Conservation (phyloP, 179 eudicot genomes). For the Beta lomatogona region DNA sequence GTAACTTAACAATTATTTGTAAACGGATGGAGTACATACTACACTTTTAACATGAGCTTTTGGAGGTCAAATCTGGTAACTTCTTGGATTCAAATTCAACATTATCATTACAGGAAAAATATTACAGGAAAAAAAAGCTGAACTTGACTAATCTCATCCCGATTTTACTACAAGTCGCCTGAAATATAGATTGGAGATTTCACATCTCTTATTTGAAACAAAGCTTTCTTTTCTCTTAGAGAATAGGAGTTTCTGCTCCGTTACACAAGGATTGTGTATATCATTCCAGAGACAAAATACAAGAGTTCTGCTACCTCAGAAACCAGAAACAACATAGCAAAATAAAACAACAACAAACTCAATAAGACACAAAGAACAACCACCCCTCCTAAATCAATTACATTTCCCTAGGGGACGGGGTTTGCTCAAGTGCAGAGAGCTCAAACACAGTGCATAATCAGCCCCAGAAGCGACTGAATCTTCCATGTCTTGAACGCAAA, state of each 20-base stretch:
- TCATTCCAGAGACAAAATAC: slow-evolving; percentile 4
- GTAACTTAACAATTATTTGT: too few relatives aligned
- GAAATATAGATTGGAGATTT: not conserved
- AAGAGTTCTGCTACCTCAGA: slow-evolving; percentile 19
- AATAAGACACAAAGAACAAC: slow-evolving; percentile 20
- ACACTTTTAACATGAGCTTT: too few relatives aligned
- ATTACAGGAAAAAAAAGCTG: not conserved
- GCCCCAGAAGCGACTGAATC: slow-evolving; percentile 28
- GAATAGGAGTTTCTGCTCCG: slow-evolving; percentile 2
- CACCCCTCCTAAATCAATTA: slow-evolving; percentile 27
- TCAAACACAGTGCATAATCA: slow-evolving; percentile 24
- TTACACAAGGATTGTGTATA: slow-evolving; percentile 35
- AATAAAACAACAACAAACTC: slow-evolving; percentile 24
- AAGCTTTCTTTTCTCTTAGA: not conserved
- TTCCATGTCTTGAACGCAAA: slow-evolving; percentile 29
- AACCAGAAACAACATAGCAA: not conserved
- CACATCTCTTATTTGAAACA: not conserved
- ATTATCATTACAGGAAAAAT: not conserved
- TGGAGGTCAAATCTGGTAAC: too few relatives aligned
- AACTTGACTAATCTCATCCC: not conserved
- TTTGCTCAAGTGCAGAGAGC: slow-evolving; percentile 31
- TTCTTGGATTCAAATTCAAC: not conserved
- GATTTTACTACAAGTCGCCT: not conserved
- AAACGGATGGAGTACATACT: too few relatives aligned
- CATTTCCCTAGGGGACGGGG: slow-evolving; percentile 24